Evolutionary conservation across 768 basidiomycete species (phyloP), one percentile per base, ranked within the genome.

Genomic region (Lactifluus pinguis): DNA sequence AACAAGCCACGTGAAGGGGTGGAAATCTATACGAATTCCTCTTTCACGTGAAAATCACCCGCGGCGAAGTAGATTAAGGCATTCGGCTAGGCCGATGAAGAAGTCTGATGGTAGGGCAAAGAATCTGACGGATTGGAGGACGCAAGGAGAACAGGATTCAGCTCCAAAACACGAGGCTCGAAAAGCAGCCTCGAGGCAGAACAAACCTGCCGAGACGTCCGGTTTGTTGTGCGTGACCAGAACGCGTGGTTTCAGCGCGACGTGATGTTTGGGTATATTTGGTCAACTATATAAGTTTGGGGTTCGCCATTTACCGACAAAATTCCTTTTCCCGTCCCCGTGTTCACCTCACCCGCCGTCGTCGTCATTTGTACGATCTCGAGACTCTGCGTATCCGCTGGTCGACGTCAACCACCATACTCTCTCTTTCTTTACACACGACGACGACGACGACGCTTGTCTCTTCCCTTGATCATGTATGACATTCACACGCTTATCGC

Each of bases 251-350:
- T n/a, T 30, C 29, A 44, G 44, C 30, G 19, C 51, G 50, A 30
- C 44, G 61, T 53, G 56, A 62, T 62, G 6, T 62, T 62, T 62
- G 56, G 8, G 8, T 53, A 36, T 62, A 21, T 62, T 62, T 62
- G 49, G 56, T 29, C 4, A 0, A 0, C 47, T 49, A 58, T 62
- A 62, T 62, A 62, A 58, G 56, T 53, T 50, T 29, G 58, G 53
- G 60, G 36, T 42, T 25, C 19, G 14, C 19, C 19, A 45, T 39
- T 45, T 29, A 29, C 34, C 59, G 59, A 38, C 41, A 8, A 7
- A 39, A 8, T 25, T 34, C 45, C 39, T 29, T 15, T 42, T n/a
- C 34, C 55, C 13, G 4, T 4, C 49, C 47, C 47, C 25, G 50
- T 49, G 30, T 55, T 52, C 25, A 39, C 54, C 19, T 45, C 19